Conservation (phyloP, 176 grass and related monocot species). For the Carex myosuroides region DNA sequence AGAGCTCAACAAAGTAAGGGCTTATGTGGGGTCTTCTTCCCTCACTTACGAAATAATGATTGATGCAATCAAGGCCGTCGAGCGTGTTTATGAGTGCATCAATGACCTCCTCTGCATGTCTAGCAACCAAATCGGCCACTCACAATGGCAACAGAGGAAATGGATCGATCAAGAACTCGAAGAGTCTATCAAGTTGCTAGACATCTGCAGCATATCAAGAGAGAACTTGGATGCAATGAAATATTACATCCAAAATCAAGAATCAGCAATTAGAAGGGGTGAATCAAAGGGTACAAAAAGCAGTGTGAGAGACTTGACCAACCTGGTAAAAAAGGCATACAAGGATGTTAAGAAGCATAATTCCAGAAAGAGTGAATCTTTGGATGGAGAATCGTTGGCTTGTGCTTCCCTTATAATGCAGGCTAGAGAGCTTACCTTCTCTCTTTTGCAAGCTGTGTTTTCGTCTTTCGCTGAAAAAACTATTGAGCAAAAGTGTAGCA, state of each 20-base stretch:
- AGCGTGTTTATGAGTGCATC: conserved; percentile 15
- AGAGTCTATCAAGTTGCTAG: conserved; percentile 10
- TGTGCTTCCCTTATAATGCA: conserved; percentile 15
- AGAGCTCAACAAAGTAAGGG: conserved; percentile 21
- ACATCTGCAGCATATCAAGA: conserved; percentile 32
- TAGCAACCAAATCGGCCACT: conserved; percentile 34
- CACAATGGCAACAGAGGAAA: conserved; percentile 23
- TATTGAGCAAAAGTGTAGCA: conserved; percentile 15
- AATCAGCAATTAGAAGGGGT: conserved; percentile 25
- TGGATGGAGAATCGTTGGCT: background rate
- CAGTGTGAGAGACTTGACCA: conserved; percentile 32
- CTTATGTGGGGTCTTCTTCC: conserved; percentile 1
- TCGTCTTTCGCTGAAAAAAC: conserved; percentile 18
- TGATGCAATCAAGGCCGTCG: background rate
- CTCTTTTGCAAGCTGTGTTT: conserved; percentile 25
- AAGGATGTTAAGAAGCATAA: conserved; percentile 43
- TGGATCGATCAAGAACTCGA: conserved; percentile 26
- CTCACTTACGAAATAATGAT: background rate
- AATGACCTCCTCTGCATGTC: conserved; percentile 27
- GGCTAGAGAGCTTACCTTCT: conserved; percentile 30
- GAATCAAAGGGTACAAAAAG: conserved; percentile 15
- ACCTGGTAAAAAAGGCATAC: conserved; percentile 32
- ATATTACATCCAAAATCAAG: conserved; percentile 35
- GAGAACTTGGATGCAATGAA: conserved; percentile 36
- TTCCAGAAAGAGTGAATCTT: conserved; percentile 16